Conservation (phyloP, 1,284 basidiomycete genomes). For the Athelia psychrophila region DNA sequence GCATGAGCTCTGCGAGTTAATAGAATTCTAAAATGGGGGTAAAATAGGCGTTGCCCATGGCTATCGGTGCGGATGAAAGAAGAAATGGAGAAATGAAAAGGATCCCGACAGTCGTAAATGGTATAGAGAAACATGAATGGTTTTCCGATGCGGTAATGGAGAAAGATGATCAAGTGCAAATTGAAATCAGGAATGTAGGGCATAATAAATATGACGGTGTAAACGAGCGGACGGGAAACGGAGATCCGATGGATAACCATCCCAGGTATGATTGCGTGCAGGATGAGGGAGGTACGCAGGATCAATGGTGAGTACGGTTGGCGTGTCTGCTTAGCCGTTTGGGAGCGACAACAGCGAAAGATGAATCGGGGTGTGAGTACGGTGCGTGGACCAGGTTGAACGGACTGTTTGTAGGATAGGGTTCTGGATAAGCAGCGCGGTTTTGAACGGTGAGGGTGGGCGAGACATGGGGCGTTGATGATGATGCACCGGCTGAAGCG, state of each 20-base stretch:
- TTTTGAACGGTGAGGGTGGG: slow-evolving; percentile 46
- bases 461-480: slow-evolving; percentile 23
- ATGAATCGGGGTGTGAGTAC: not conserved
- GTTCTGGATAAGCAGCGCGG: slow-evolving; percentile 15
- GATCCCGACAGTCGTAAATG: no score
- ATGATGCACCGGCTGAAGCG: slow-evolving; percentile 8
- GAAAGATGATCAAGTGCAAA: no score
- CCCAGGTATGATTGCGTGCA: not conserved
- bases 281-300: not conserved
- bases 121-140: no score
- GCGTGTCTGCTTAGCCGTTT: not conserved
- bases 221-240: slow-evolving; percentile 2
- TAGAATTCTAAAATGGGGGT: no score
- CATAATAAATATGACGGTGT: not conserved
- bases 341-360: not conserved
- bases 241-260: not conserved
- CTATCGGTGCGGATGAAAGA: no score
- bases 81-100: no score
- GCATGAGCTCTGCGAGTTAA: no score
- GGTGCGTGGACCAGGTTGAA: not conserved
- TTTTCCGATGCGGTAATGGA: no score
- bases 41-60: no score
- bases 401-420: not conserved
- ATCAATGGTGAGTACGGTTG: not conserved
- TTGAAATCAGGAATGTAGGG: no score